Conservation (phyloP, 2,329 filamentous ascomycete species). For the Talaromyces sp. region DNA sequence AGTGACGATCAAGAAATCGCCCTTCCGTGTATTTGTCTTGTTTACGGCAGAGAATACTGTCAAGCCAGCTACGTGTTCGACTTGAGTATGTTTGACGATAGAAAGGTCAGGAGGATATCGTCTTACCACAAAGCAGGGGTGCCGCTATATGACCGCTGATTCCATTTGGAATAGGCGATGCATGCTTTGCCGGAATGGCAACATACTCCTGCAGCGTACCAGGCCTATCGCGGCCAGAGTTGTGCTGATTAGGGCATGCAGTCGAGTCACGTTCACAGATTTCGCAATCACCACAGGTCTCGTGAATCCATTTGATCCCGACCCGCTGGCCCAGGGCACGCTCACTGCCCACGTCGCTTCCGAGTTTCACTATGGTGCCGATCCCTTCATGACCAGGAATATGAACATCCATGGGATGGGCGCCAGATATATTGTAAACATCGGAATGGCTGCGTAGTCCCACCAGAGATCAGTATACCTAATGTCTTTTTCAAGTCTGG, state of each 20-base stretch:
- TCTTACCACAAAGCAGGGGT: background rate
- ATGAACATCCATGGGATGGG: background rate
- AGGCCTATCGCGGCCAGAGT: background rate
- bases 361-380: background rate
- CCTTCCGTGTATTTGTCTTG: background rate
- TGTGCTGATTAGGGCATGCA: background rate
- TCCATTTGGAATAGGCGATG: background rate
- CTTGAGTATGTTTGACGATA: background rate
- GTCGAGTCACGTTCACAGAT: background rate
- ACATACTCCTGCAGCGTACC: background rate
- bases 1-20: background rate
- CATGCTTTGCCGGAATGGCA: background rate
- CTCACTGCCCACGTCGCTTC: background rate
- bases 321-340: background rate
- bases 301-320: background rate
- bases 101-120: background rate
- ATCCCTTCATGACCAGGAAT: background rate
- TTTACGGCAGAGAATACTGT: background rate
- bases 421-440: background rate
- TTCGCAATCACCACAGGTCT: background rate
- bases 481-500: background rate
- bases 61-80: background rate
- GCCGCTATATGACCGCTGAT: background rate
- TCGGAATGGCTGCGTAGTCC: background rate
- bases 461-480: background rate